Conservation (phyloP, 179 eudicot species). For the Actinidia chinensis region DNA sequence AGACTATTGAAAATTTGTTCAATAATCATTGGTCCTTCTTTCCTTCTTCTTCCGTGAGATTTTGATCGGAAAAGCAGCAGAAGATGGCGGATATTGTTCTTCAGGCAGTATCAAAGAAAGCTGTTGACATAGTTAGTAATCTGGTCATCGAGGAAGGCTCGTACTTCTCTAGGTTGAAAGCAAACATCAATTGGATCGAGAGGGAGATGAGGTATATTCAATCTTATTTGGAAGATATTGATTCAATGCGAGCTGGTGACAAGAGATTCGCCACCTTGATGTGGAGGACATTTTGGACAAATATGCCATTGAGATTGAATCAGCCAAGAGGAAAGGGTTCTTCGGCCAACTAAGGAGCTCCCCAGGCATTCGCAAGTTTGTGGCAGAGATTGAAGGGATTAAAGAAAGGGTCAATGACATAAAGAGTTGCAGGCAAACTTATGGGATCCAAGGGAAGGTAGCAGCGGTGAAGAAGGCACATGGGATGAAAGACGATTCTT, state of each 20-base stretch:
- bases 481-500: slow-evolving; percentile 5
- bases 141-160: not conserved
- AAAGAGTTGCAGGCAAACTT: slow-evolving; percentile 3
- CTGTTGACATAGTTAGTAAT: slow-evolving; percentile 16
- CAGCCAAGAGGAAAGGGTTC: not conserved
- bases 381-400: slow-evolving; percentile 17
- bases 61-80: too few species aligned
- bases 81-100: too few species aligned
- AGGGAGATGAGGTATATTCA: slow-evolving; percentile 14
- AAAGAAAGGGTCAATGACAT: slow-evolving; percentile 16
- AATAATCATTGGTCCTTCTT: too few species aligned
- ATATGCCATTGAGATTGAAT: slow-evolving; percentile 1
- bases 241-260: not conserved
- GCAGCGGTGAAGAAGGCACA: not conserved
- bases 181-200: slow-evolving; percentile 17
- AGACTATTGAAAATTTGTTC: too few species aligned
- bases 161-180: not conserved
- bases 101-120: too few species aligned
- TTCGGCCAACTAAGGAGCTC: not conserved
- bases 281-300: slow-evolving; percentile 18
- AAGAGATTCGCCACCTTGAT: not conserved
- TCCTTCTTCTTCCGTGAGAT: too few species aligned
- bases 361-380: not conserved
- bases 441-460: not conserved
- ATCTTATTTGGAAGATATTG: slow-evolving; percentile 21